These are phyloP conservation scores for Leccinum pellstonianum DNA, from an alignment of 768 basidiomycete genomes.

Conservation along the genomic window DNA sequence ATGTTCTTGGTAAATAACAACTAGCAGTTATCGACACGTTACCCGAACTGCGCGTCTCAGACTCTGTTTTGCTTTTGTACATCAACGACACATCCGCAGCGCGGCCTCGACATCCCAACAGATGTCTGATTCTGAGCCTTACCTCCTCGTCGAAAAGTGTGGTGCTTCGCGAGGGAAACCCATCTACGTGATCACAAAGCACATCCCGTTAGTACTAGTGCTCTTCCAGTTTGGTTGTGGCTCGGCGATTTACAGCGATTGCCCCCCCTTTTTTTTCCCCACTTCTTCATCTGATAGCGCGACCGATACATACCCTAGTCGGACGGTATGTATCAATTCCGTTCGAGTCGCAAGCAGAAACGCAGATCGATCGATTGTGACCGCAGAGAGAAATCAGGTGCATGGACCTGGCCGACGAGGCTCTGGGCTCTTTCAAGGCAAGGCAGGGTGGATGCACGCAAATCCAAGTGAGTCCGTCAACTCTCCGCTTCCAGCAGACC, in stretches of 20 bases:
- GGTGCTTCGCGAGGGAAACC: conserved; percentile 41
- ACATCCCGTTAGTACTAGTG: conserved; percentile 38
- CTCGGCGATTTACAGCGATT: conserved; percentile 19
- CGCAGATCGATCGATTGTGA: conserved; percentile 9
- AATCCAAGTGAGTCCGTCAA: conserved; percentile 35
- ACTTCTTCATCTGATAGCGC: conserved; percentile 23
- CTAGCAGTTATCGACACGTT: conserved; percentile 27
- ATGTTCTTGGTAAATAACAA: conserved; percentile 31
- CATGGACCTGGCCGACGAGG: conserved; percentile 43
- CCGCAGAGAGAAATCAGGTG: conserved; percentile 42
- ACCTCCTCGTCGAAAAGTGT: conserved; percentile 42
- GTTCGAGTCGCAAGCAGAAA: conserved; percentile 1
- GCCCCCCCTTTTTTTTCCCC: not conserved
- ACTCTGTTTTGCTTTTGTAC: conserved; percentile 27
- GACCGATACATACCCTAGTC: conserved; percentile 31
- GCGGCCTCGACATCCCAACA: conserved; percentile 13
- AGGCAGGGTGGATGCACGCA: conserved; percentile 41
- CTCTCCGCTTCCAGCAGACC: not conserved
- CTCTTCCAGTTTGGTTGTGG: conserved; percentile 7
- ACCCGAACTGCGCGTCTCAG: conserved; percentile 16
- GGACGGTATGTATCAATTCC: conserved; percentile 29
- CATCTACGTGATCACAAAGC: conserved; percentile 43
- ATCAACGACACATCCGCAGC: conserved; percentile 16
- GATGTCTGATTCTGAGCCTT: conserved; percentile 34
- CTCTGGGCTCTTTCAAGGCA: conserved; percentile 41